Evolutionary conservation across 2,329 filamentous ascomycete genomes (phyloP).

Genomic region (Teratosphaeria gauchensis): DNA sequence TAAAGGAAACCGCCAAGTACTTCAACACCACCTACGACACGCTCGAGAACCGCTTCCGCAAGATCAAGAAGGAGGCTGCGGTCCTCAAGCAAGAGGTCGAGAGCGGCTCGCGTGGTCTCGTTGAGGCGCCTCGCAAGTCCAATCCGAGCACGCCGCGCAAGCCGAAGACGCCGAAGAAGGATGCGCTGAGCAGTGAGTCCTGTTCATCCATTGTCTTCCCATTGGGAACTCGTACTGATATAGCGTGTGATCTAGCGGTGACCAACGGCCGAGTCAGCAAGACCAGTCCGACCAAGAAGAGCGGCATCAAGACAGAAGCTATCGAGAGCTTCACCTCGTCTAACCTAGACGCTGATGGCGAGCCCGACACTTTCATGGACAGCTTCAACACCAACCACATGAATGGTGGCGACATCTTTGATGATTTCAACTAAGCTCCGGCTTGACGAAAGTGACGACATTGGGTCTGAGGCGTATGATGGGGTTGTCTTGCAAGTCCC

Average conservation of each 20-base stretch:
- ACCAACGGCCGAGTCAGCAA: slow-evolving; percentile 17
- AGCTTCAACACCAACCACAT: not conserved
- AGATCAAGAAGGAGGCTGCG: slow-evolving; percentile 33
- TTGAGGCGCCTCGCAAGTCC: slow-evolving; percentile 19
- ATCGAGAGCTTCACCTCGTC: slow-evolving; percentile 1
- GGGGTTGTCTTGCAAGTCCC: not conserved
- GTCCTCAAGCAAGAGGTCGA: slow-evolving; percentile 18
- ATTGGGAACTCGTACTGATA: not conserved
- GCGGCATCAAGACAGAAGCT: slow-evolving; percentile 17
- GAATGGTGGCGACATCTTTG: not conserved
- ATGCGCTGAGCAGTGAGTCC: slow-evolving; percentile 14
- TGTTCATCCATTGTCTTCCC: not conserved
- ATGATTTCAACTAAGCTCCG: not conserved
- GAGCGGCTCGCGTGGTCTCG: slow-evolving; percentile 13
- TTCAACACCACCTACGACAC: slow-evolving; percentile 41
- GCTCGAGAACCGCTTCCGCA: slow-evolving; percentile 38
- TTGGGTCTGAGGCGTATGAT: not conserved
- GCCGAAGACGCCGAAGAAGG: slow-evolving; percentile 17
- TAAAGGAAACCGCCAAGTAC: slow-evolving; percentile 32
- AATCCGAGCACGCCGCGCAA: slow-evolving; percentile 16
- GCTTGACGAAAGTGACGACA: not conserved
- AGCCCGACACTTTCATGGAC: not conserved
- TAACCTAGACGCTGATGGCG: not conserved
- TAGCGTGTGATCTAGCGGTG: slow-evolving; percentile 9
- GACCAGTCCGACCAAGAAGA: slow-evolving; percentile 13